Conservation (phyloP, 2,329 filamentous ascomycete species). For the Nannizziopsis arthrosporioides region DNA sequence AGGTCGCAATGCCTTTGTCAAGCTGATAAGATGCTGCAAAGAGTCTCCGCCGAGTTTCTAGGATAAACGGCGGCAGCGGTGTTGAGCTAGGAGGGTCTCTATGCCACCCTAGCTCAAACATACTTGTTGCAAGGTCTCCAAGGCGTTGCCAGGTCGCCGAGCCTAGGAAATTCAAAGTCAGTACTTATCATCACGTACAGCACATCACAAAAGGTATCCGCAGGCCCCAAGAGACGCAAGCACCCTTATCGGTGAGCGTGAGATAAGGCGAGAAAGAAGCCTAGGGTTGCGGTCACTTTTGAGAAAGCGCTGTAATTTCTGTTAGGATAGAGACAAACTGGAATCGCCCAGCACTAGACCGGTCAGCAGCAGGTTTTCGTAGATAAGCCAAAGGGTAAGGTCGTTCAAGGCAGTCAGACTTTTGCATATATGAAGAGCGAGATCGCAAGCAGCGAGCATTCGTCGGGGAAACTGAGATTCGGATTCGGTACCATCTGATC, state of each 20-base stretch:
- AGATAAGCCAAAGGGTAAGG: background rate
- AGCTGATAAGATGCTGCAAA: background rate
- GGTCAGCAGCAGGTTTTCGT: constrained; percentile 3
- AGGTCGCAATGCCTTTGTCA: constrained; percentile 1
- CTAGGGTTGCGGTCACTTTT: too few species aligned
- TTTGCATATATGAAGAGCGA: background rate
- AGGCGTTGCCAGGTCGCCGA: background rate
- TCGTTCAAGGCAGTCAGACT: background rate
- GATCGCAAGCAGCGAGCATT: too few species aligned
- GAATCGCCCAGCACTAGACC: background rate
- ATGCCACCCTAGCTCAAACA: constrained; percentile 1
- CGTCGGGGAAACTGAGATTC: too few species aligned
- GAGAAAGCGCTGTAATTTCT: too few species aligned
- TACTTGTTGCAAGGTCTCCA: background rate
- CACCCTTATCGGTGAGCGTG: too few species aligned
- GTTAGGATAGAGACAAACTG: background rate
- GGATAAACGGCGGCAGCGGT: background rate
- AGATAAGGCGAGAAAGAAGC: too few species aligned
- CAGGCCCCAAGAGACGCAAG: too few species aligned
- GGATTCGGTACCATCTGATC: too few species aligned
- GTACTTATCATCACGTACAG: too few species aligned
- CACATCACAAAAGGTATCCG: too few species aligned
- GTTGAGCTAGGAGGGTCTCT: background rate
- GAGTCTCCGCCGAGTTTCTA: too few species aligned
- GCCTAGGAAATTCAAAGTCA: background rate